A percentile compares a stretch with the other conserved stretches of the same genome.
Conservation (phyloP, 2,329 filamentous ascomycete species). For the Cladophialophora immunda region DNA sequence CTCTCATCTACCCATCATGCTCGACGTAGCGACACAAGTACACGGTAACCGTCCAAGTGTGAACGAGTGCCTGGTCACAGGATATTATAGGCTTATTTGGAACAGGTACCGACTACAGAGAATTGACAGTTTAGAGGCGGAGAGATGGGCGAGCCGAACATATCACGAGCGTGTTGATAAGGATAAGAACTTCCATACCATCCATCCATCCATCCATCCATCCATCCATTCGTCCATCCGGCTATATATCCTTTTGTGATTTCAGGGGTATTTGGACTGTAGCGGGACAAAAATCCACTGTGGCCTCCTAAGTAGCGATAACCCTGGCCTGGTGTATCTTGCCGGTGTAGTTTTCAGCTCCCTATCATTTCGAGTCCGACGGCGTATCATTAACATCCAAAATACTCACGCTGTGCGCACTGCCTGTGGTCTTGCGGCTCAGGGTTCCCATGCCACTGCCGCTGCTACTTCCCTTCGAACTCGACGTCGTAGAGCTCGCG, state of each 20-base stretch:
- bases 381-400: constrained; percentile 34
- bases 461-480: constrained; percentile 11
- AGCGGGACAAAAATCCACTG: background rate
- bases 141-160: too few relatives aligned
- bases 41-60: too few relatives aligned
- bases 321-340: background rate
- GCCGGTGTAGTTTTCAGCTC: background rate
- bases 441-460: constrained; percentile 12
- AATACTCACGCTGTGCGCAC: constrained; percentile 25
- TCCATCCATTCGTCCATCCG: background rate
- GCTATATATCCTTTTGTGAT: background rate
- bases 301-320: background rate
- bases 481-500: constrained; percentile 18
- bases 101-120: too few relatives aligned
- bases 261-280: background rate
- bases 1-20: too few relatives aligned
- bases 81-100: too few relatives aligned
- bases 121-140: too few relatives aligned
- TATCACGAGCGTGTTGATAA: too few relatives aligned
- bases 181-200: too few relatives aligned
- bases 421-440: constrained; percentile 22
- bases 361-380: constrained; percentile 14
- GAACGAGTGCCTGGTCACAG: too few relatives aligned
- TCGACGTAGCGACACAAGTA: too few relatives aligned
- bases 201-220: background rate